These are phyloP conservation scores for Chrysanthemum seticuspe DNA, from an alignment of 129 eudicot species.

Conservation along the genomic window DNA sequence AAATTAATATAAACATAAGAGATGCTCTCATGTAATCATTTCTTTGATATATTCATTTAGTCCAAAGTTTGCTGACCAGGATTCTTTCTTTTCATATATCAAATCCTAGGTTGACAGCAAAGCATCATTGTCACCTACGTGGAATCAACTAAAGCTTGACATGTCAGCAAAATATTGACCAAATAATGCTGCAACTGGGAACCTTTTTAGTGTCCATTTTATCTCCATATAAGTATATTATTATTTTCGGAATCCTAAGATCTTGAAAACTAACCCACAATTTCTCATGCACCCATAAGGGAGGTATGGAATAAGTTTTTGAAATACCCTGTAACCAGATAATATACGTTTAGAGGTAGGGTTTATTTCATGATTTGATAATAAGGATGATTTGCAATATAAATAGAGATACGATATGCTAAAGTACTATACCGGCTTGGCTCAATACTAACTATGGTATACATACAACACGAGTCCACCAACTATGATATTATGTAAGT, in stretches of 20 bases:
- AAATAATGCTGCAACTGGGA: conserved; percentile 28
- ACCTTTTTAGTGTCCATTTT: conserved; percentile 35
- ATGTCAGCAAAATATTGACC: conserved; percentile 33
- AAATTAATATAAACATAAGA: too few relatives aligned
- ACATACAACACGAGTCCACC: too few relatives aligned
- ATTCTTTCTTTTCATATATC: conserved; percentile 33
- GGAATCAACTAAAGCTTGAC: conserved; percentile 30
- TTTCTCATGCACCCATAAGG: conserved; percentile 25
- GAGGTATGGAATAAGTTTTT: conserved; percentile 2
- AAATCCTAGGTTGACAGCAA: conserved; percentile 28
- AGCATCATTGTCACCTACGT: conserved; percentile 14
- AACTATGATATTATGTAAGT: too few relatives aligned
- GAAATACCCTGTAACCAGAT: not conserved
- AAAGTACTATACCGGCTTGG: too few relatives aligned
- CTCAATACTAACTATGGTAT: too few relatives aligned
- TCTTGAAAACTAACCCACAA: conserved; percentile 14
- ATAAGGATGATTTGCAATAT: too few relatives aligned
- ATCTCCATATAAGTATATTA: conserved; percentile 33
- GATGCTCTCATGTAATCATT: too few relatives aligned
- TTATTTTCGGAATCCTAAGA: conserved; percentile 27
- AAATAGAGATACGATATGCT: too few relatives aligned
- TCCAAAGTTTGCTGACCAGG: conserved; percentile 34
- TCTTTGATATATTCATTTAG: conserved; percentile 17
- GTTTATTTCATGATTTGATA: too few relatives aligned
- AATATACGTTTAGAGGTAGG: too few relatives aligned